Evolutionary conservation across 345 rosid species (phyloP), one percentile per base, ranked within the genome.

Genomic region (Euclidium syriacum): DNA sequence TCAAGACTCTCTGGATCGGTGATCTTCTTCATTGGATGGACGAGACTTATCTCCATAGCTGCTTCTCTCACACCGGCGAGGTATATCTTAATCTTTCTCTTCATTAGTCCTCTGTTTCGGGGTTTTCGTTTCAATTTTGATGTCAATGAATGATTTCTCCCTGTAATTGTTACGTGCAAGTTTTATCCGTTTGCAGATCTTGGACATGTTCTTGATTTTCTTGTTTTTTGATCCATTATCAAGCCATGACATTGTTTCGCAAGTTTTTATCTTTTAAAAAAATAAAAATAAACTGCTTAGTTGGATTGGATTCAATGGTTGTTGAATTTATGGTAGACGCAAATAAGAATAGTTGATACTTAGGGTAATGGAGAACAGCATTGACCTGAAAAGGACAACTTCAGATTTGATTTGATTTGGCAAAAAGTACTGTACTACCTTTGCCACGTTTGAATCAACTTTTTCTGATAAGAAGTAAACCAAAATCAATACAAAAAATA

Each of bases 21-120:
- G 96, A 89, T 67, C 76, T 89, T 78, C 85, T 83, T 67, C 83
- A 81, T 75, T 89, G 96, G 96, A 89, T 89, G 96, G 96, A 89
- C 48, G 95, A 89, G 76, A 63, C 83, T 70, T 89, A 86, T 62
- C 85, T 89, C 54, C 89, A 84, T 64, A 70, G 38, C 33, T 86
- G 96, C 39, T 89, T 89, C 59, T 78, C 88, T 64, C 85, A 78
- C 34, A 78, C 86, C 49, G 85, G 84, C 64, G 91, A 89, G 94
- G 96, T 87, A 34, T 87, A 91, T 91, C 73, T 87, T 19, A 91
- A 91, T 41, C 90, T 83, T 65, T 74, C 81, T 77, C 78, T 78
- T 61, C 80, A 77, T 80, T 87, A 81, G 87, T 87, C 9, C 65
- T 62, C 57, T 50, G 29, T 62, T 61, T 20, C 22, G n/a, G n/a